phyloP scores from a whole-genome alignment of 2,329 filamentous ascomycete species.

The Hypoxylon rubiginosum region DNA sequence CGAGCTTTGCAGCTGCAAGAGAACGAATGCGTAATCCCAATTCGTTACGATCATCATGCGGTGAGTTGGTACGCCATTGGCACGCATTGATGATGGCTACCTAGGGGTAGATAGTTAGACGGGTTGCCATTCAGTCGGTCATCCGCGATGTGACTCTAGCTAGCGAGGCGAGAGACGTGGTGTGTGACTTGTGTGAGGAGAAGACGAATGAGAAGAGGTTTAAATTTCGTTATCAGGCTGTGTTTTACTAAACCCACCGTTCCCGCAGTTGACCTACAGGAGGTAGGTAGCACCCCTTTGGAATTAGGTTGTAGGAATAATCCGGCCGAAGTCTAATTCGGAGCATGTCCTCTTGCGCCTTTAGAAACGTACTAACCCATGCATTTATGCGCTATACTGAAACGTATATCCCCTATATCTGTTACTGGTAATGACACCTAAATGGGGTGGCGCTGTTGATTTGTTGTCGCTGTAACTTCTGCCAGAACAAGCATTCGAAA shows the following conservation, averaged over 20 bases:
- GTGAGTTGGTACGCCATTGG: conserved; percentile 31
- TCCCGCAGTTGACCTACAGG: background rate
- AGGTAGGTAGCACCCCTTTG: background rate
- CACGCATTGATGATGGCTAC: background rate
- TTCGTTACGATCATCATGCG: conserved; percentile 35
- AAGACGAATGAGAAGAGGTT: conserved; percentile 12
- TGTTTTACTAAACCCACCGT: background rate
- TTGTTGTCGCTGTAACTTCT: no score
- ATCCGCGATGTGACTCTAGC: conserved; percentile 20
- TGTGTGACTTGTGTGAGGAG: background rate
- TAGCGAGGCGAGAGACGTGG: conserved; percentile 14
- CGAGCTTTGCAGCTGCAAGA: conserved; percentile 37
- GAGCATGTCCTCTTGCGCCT: no score
- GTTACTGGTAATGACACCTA: background rate
- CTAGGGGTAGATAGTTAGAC: background rate
- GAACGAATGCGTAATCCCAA: conserved; percentile 26
- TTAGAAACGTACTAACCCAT: background rate
- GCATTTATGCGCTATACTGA: background rate
- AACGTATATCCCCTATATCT: background rate
- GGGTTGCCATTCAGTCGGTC: conserved; percentile 22
- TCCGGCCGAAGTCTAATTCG: background rate
- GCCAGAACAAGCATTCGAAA: no score
- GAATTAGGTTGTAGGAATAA: background rate
- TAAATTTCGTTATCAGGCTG: conserved; percentile 11
- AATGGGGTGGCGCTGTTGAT: background rate